Percentiles rank a stretch among this genome's conserved stretches.
Evolutionary conservation across 805 yeast species (phyloP).

Genomic region (Priceomyces fermenticarens): DNA sequence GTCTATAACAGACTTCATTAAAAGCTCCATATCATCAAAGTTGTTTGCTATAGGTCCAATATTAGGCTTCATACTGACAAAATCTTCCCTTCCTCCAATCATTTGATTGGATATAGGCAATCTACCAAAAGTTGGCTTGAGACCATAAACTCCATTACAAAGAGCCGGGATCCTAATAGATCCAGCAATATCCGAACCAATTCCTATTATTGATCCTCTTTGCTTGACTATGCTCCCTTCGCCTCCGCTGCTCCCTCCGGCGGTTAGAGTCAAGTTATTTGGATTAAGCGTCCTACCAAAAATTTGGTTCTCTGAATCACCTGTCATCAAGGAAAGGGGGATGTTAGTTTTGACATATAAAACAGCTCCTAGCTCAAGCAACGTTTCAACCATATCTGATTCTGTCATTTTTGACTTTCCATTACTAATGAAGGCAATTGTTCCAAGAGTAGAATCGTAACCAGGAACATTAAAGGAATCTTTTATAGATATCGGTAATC

Average conservation of each 20-base stretch:
- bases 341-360: conserved; percentile 53
- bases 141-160: conserved; percentile 37
- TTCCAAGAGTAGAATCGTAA: conserved; percentile 48
- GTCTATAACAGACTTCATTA: conserved; percentile 35
- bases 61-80: neutral
- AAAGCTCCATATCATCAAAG: conserved; percentile 22
- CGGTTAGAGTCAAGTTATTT: conserved; percentile 36
- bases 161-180: conserved; percentile 48
- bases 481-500: conserved; percentile 31
- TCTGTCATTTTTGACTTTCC: conserved; percentile 27
- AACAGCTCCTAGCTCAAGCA: conserved; percentile 46
- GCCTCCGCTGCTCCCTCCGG: conserved; percentile 56
- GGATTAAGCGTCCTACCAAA: conserved; percentile 50
- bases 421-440: conserved; percentile 38
- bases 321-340: conserved; percentile 50
- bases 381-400: conserved; percentile 35
- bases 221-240: conserved; percentile 47
- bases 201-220: conserved; percentile 46
- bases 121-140: conserved; percentile 43
- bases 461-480: conserved; percentile 49
- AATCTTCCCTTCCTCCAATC: conserved; percentile 15
- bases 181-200: conserved; percentile 58
- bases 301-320: conserved; percentile 44
- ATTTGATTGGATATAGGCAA: conserved; percentile 28
- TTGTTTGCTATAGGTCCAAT: conserved; percentile 1